Evolutionary conservation across 495 filamentous ascomycete genomes (phyloP), one percentile per base, ranked within the genome.

Genomic region (Stereocaulon alpinum): DNA sequence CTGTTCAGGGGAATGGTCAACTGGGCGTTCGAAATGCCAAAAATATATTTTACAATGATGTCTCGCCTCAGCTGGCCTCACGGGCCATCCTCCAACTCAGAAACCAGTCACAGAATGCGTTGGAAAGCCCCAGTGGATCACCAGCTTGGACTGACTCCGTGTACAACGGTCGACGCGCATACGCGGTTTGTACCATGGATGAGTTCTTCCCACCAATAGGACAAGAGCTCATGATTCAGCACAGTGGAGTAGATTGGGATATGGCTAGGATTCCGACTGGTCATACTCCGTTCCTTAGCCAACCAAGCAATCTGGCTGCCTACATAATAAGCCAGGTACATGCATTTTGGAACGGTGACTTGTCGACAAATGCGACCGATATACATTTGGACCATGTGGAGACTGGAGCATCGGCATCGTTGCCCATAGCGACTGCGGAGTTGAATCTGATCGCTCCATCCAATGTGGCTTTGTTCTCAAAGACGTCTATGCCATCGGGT

Each of bases 31-130:
- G 32, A 7, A 44, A 58, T 41, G 47, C 61, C 32, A 48, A 51
- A 32, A 49, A 60, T 18, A 30, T 63, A 42, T 65, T 65, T 30
- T 60, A 63, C 56, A 57, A 63, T 42, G 63, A 65, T 45, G 45
- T 61, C 11, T 50, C 50, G 18, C 40, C 32, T 22, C 11, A 55
- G 20, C 7, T 65, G 14, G 52, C 50, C 44, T 32, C 34, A 27
- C 18, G 18, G 32, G 62, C 62, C 24, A 53, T 49, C n/a, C 17
- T 43, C 11, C 37, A 62, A 24, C 59, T 64, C 20, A 61, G 56
- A 51, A 52, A 47, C 45, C 55, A 63, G 48, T 65, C 63, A 27
- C 47, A 44, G 15, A 44, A 53, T 40, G 40, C 60, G 34, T 32
- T 63, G 29, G 47, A 51, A 44, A 48, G 56, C 37, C 61, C 56